phyloP scores from a whole-genome alignment of 306 rosid species.

The Leucaena leucocephala region DNA sequence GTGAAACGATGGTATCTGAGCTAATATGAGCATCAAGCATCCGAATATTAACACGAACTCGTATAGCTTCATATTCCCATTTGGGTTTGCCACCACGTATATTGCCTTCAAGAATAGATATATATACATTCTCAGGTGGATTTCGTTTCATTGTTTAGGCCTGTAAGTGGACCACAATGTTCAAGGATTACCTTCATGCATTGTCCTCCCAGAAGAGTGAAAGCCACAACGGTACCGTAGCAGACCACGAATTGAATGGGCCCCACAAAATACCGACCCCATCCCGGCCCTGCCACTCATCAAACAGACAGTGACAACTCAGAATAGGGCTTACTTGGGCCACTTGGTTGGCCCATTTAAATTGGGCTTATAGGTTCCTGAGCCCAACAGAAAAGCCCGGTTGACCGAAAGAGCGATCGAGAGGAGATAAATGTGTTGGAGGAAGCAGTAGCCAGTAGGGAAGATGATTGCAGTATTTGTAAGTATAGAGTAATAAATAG shows the following conservation, averaged over 20 bases:
- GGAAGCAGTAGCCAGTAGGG: too few relatives aligned
- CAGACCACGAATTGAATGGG: conserved; percentile 73
- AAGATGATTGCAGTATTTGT: too few relatives aligned
- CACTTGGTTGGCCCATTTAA: too few relatives aligned
- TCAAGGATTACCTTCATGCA: conserved; percentile 66
- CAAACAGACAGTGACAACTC: background rate
- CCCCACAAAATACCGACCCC: conserved; percentile 76
- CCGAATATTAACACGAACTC: conserved; percentile 73
- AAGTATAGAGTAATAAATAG: background rate
- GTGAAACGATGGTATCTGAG: conserved; percentile 83
- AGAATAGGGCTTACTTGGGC: too few relatives aligned
- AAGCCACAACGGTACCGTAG: conserved; percentile 70
- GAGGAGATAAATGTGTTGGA: too few relatives aligned
- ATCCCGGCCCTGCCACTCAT: conserved; percentile 55
- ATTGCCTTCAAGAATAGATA: conserved; percentile 48
- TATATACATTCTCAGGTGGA: background rate
- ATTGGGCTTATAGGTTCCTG: too few relatives aligned
- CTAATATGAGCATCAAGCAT: conserved; percentile 73
- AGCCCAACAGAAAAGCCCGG: too few relatives aligned
- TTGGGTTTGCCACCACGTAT: conserved; percentile 57
- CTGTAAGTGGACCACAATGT: too few relatives aligned
- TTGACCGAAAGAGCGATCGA: too few relatives aligned
- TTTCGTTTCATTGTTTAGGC: background rate
- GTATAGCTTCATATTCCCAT: conserved; percentile 63
- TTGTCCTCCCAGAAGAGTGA: conserved; percentile 71